Evolutionary conservation across 352 stramenopile genomes (phyloP).

Genomic region (Globisporangium echinulatum): DNA sequence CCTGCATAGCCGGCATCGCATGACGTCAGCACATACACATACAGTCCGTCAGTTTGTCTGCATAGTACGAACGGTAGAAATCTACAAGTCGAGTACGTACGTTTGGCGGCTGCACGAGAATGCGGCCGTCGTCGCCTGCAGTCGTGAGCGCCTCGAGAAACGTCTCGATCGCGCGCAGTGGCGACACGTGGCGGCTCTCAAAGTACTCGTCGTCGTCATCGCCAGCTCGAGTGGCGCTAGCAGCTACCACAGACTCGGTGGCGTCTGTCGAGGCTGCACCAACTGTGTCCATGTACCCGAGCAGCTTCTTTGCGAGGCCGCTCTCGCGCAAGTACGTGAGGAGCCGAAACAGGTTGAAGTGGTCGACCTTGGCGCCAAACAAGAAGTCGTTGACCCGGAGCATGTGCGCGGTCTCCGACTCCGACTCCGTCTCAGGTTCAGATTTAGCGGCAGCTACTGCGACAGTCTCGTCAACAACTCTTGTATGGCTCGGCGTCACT

Average conservation of each 20-base stretch:
- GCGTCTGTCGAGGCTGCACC: neutral
- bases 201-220: slow-evolving; percentile 38
- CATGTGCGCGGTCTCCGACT: slow-evolving; percentile 28
- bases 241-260: neutral
- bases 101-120: slow-evolving; percentile 57
- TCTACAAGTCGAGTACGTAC: slow-evolving; percentile 19
- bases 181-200: slow-evolving; percentile 78
- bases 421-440: too few species aligned
- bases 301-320: slow-evolving; percentile 75
- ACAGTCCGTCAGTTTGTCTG: too few species aligned
- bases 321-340: slow-evolving; percentile 76
- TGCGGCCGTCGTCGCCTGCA: slow-evolving; percentile 56
- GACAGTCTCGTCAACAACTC: neutral
- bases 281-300: slow-evolving; percentile 67
- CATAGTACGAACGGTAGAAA: neutral
- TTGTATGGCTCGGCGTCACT: neutral
- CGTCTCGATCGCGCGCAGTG: slow-evolving; percentile 63
- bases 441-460: neutral
- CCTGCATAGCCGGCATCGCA: slow-evolving; percentile 13
- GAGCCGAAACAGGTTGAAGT: slow-evolving; percentile 90
- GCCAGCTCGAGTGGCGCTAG: neutral
- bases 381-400: slow-evolving; percentile 85
- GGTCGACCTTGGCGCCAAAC: slow-evolving; percentile 68
- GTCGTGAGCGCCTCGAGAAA: slow-evolving; percentile 76
- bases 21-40: too few species aligned